These are phyloP conservation scores for Tylopilus cervinicoccineus DNA, from an alignment of 768 basidiomycete genomes.

Conservation along the genomic window DNA sequence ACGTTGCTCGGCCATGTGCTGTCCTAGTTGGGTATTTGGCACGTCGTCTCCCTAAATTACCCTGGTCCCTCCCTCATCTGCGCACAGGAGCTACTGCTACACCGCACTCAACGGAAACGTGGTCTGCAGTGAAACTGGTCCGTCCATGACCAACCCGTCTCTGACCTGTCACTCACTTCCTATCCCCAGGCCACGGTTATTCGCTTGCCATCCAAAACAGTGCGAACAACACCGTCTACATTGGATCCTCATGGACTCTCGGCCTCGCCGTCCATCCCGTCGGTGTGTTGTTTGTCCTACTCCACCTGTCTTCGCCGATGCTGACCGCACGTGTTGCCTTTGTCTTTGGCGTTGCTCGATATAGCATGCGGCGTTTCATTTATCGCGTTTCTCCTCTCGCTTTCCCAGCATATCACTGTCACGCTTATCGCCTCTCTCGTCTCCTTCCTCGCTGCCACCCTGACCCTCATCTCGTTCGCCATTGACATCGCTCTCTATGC, in stretches of 20 bases:
- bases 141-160: slow-evolving; percentile 2
- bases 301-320: background rate
- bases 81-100: slow-evolving; percentile 57
- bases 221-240: slow-evolving; percentile 30
- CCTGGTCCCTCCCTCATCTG: slow-evolving; percentile 2
- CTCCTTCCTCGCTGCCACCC: slow-evolving; percentile 63
- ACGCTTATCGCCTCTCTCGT: slow-evolving; percentile 42
- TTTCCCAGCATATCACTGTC: slow-evolving; percentile 52
- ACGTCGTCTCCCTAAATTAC: slow-evolving; percentile 7
- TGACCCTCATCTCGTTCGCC: slow-evolving; percentile 70
- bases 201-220: slow-evolving; percentile 31
- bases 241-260: slow-evolving; percentile 62
- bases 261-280: slow-evolving; percentile 75
- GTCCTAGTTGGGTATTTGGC: slow-evolving; percentile 71
- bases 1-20: slow-evolving; percentile 6
- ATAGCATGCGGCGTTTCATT: slow-evolving; percentile 52
- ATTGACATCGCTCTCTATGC: slow-evolving; percentile 74
- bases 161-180: background rate
- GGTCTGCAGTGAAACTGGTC: slow-evolving; percentile 46
- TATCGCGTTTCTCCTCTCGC: slow-evolving; percentile 57
- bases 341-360: background rate
- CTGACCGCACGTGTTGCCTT: slow-evolving; percentile 6
- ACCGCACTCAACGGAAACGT: slow-evolving; percentile 38
- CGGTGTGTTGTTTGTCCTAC: slow-evolving; percentile 41
- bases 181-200: slow-evolving; percentile 52